phyloP scores from a whole-genome alignment of 768 basidiomycete species.

The Fistulinella prunicolor region DNA sequence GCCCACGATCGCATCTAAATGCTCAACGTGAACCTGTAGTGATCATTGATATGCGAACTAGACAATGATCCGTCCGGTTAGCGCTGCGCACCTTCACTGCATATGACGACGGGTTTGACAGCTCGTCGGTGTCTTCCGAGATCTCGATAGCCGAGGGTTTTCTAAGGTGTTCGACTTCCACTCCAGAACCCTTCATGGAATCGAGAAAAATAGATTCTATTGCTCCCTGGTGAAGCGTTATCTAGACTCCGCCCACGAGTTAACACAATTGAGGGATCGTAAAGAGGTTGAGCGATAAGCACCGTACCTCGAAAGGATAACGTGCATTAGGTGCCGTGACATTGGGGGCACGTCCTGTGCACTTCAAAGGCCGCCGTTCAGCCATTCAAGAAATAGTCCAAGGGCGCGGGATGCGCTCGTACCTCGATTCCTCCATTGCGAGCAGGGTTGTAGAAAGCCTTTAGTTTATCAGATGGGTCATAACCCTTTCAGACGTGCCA shows the following conservation, averaged over 20 bases:
- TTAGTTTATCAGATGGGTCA: not conserved
- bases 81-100: slow-evolving; percentile 30
- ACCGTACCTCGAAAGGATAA: slow-evolving; percentile 64
- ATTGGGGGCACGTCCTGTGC: slow-evolving; percentile 60
- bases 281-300: not conserved
- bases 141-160: slow-evolving; percentile 31
- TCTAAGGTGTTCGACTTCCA: slow-evolving; percentile 37
- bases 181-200: slow-evolving; percentile 32
- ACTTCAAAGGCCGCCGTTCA: slow-evolving; percentile 34
- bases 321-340: slow-evolving; percentile 60
- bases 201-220: slow-evolving; percentile 43
- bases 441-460: slow-evolving; percentile 77
- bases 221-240: slow-evolving; percentile 40
- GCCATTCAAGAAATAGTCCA: not conserved
- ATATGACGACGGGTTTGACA: slow-evolving; percentile 32
- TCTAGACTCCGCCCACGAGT: slow-evolving; percentile 13
- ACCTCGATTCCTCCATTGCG: slow-evolving; percentile 62
- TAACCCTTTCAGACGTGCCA: no score
- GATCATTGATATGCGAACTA: not conserved
- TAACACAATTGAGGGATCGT: not conserved
- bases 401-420: not conserved
- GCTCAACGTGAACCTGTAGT: slow-evolving; percentile 24
- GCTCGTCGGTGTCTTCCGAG: slow-evolving; percentile 35
- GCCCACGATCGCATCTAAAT: slow-evolving; percentile 24
- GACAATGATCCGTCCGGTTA: not conserved